Evolutionary conservation across 2,329 filamentous ascomycete species (phyloP).

Genomic region (Domatiomyces catenatus): DNA sequence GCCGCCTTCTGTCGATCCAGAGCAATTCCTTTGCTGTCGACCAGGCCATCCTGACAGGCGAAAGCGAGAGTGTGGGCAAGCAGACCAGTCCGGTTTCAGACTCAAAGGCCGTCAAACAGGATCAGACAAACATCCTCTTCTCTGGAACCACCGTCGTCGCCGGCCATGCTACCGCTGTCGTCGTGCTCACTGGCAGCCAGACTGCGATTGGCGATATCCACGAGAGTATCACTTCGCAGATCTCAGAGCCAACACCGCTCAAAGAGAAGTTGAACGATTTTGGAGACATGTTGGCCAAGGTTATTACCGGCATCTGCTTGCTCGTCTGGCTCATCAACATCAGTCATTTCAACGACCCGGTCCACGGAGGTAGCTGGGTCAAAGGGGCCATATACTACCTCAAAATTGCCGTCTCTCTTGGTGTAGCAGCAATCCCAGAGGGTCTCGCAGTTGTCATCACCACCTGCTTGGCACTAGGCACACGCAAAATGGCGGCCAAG

Average conservation of each 20-base stretch:
- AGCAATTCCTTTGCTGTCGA: constrained; percentile 97
- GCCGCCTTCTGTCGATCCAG: constrained; percentile 72
- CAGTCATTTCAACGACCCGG: constrained; percentile 86
- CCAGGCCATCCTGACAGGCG: constrained; percentile 91
- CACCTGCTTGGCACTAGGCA: constrained; percentile 91
- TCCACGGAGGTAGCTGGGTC: constrained; percentile 81
- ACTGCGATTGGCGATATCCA: constrained; percentile 98
- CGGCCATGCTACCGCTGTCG: constrained; percentile 78
- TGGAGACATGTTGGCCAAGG: constrained; percentile 88
- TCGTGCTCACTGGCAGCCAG: constrained; percentile 73
- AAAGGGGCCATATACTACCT: constrained; percentile 99
- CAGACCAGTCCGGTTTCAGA: constrained; percentile 57
- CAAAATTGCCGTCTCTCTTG: constrained; percentile 96
- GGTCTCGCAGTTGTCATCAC: constrained; percentile 96
- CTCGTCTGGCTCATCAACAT: constrained; percentile 98
- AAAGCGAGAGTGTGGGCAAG: constrained; percentile 94
- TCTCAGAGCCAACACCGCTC: constrained; percentile 88
- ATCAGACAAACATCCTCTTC: constrained; percentile 95
- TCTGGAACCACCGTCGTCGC: constrained; percentile 95
- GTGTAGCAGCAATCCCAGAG: constrained; percentile 48
- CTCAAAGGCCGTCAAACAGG: constrained; percentile 79
- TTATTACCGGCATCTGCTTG: constrained; percentile 92
- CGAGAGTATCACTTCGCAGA: constrained; percentile 94
- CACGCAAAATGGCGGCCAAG: constrained; percentile 96
- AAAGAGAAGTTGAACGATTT: constrained; percentile 99